Base-by-base conservation (phyloP, 345 rosid species). In the Combretum micranthum region DNA sequence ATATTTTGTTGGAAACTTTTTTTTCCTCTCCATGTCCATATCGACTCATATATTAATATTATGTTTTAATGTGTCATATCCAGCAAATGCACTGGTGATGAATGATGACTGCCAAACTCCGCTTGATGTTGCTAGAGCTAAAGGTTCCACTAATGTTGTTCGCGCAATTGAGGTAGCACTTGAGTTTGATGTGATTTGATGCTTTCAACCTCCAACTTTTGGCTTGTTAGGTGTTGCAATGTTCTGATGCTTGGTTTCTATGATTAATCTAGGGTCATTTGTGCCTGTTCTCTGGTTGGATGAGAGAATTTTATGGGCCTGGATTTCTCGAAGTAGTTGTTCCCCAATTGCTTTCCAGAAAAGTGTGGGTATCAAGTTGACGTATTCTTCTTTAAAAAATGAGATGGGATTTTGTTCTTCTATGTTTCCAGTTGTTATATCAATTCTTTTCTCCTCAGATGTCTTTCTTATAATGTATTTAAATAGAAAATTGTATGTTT, bases 81-180 rank as follows among this genome's bases (percentile, higher is more conserved):
- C 80, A 94, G 97, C 97, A 3, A 94, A 94, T 67, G 78, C 97
- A 12, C 73, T 94, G 70, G 60, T 81, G 61, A 56, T 83, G 55
- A 94, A 90, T 63, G 97, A 94, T 80, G 97, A 83, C 69, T 87
- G 96, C 63, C 96, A 77, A 64, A 83, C 96, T 42, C 87, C 97
- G 19, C 81, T 94, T 53, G 95, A 85, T 60, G 83, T 94, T 53
- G 99, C 99, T 53, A 83, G 99, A 68, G 75, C 65, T 32, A 94
- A 94, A 76, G 95, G 96, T 43, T 69, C 20, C 44, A 62, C 55
- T 60, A 85, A 77, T 71, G 88, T 85, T 42, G 97, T 90, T 5
- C 96, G 95, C 49, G 66, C 84, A 21, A 79, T 93, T 70, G 99
- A 93, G 97, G 99, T 89, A 63, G 63, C 53, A 52, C 45, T 49